Percentiles rank a stretch among this genome's conserved stretches.
Conservation (phyloP, 139 green algal species). For the Tetratostichococcus sp. region DNA sequence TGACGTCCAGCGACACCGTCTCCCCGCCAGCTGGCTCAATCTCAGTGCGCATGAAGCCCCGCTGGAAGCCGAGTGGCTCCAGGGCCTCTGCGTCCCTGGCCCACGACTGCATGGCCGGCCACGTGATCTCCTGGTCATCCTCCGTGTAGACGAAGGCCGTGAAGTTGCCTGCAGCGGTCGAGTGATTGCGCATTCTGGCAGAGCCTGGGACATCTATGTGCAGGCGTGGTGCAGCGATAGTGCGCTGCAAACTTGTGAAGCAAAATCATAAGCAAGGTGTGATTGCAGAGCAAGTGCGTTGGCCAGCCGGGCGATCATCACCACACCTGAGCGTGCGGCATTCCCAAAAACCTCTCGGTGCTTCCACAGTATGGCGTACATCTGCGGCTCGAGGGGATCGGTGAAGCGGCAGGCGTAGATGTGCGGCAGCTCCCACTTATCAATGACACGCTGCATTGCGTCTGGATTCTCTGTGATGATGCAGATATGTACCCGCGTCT, state of each 20-base stretch:
- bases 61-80: not conserved
- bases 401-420: not conserved
- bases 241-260: too few species aligned
- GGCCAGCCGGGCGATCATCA: not conserved
- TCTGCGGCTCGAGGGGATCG: not conserved
- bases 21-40: not conserved
- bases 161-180: too few species aligned
- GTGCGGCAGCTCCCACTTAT: not conserved
- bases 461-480: not conserved
- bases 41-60: not conserved
- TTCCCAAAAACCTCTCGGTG: not conserved
- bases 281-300: too few species aligned
- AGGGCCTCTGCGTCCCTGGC: not conserved
- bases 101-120: not conserved
- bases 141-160: not conserved
- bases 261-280: too few species aligned
- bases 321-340: not conserved
- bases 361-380: not conserved
- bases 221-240: too few species aligned
- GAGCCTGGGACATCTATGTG: not conserved
- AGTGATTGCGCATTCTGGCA: not conserved
- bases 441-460: not conserved
- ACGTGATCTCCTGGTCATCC: not conserved
- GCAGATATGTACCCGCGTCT: not conserved
- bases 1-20: not conserved